A percentile compares a stretch with the other conserved stretches of the same genome.
phyloP scores from a whole-genome alignment of 768 basidiomycete genomes.

The Tulasnella sp. region DNA sequence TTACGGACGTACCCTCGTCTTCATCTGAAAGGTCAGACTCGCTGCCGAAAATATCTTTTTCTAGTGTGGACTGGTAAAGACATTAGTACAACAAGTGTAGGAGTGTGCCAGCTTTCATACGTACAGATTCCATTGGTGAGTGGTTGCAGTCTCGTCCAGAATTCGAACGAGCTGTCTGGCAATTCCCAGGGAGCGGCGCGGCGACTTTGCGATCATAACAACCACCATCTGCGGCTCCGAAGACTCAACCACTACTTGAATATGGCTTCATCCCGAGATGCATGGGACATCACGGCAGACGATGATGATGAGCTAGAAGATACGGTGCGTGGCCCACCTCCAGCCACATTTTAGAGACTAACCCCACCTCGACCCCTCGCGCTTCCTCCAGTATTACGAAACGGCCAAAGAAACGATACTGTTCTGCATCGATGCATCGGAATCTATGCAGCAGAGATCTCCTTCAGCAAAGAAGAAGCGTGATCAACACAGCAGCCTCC shows the following conservation, averaged over 20 bases:
- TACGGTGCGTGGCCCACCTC: conserved; percentile 34
- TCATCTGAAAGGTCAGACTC: conserved; percentile 78
- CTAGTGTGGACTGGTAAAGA: conserved; percentile 30
- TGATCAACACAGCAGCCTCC: conserved; percentile 64
- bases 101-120: not conserved
- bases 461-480: conserved; percentile 48
- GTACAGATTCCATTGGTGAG: not conserved
- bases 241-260: not conserved
- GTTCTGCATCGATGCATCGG: conserved; percentile 93
- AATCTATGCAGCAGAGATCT: conserved; percentile 75
- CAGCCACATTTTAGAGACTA: conserved; percentile 40
- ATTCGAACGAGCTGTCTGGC: not conserved
- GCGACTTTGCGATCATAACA: not conserved
- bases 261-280: conserved; percentile 10
- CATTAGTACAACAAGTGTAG: not conserved
- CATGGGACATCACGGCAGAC: conserved; percentile 40
- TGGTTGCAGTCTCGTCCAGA: not conserved
- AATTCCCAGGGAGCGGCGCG: not conserved
- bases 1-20: conserved; percentile 40
- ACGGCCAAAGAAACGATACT: conserved; percentile 69
- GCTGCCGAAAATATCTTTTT: conserved; percentile 71
- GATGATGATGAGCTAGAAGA: conserved; percentile 72
- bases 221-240: not conserved
- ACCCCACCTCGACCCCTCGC: not conserved
- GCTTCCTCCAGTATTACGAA: conserved; percentile 48